phyloP scores from a whole-genome alignment of 1,284 basidiomycete genomes.

The Rhizoctonia solani region DNA sequence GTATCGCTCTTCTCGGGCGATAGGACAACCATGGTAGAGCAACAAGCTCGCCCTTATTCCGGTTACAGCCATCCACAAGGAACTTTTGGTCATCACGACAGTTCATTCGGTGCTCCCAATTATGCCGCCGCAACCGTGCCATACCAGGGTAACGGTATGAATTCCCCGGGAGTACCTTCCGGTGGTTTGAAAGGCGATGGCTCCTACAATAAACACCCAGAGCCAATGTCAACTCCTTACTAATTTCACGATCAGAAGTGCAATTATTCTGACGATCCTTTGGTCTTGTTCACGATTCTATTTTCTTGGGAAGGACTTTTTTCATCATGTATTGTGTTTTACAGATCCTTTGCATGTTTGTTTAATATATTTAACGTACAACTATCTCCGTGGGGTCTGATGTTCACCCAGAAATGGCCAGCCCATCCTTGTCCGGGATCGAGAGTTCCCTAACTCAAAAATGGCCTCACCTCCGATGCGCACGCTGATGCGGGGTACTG shows the following conservation, averaged over 20 bases:
- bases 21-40: neutral
- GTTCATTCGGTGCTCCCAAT: neutral
- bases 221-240: constrained; percentile 25
- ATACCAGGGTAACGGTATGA: constrained; percentile 1
- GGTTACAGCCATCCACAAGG: neutral
- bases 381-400: too few relatives aligned
- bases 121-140: constrained; percentile 9
- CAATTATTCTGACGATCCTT: neutral
- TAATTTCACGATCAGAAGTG: too few relatives aligned
- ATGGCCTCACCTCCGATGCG: neutral
- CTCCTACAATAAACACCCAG: constrained; percentile 20
- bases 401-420: too few relatives aligned
- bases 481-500: constrained; percentile 1
- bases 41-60: neutral
- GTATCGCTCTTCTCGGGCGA: constrained; percentile 20
- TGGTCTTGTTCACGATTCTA: too few relatives aligned
- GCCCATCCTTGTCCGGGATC: too few relatives aligned
- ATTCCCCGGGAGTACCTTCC: neutral
- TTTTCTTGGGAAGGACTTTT: too few relatives aligned
- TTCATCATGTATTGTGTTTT: too few relatives aligned
- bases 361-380: too few relatives aligned
- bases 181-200: neutral
- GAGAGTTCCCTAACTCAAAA: too few relatives aligned
- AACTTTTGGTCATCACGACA: neutral
- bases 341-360: too few relatives aligned